Base-by-base conservation (phyloP, 768 basidiomycete genomes). In the Mycena vitilis region DNA sequence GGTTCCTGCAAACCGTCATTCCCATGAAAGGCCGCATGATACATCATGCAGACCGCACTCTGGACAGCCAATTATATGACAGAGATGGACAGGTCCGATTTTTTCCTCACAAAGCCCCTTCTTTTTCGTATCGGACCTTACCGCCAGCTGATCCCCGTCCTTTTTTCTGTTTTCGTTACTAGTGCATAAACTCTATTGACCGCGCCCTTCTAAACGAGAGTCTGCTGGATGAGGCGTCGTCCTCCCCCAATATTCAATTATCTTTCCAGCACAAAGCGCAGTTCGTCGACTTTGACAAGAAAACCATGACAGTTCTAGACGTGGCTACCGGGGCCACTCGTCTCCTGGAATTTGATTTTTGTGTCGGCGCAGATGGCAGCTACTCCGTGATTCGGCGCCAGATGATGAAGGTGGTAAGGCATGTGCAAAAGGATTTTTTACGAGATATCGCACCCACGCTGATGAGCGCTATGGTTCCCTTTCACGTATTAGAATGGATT, bases 11-110 rank as follows among this genome's bases (percentile, higher is more conserved):
- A 72, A 85, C 88, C 37, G 91, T 91, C 47, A 96, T 98, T 80
- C 96, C 96, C 72, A 96, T 99, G 95, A 89, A 86, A 73, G 96
- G 95, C 51, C 87, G 97, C 58, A 97, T 98, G 95, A 95, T 99
- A 71, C 97, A 99, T 82, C 88, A 89, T 74, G 75, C 78, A 68
- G 82, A 88, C 73, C 93, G 94, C 65, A 86, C 86, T 72, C 84
- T 88, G 71, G 88, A 94, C 75, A 95, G 95, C 73, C 95, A 97
- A 81, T 80, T 83, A 59, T 98, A 98, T 80, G 96, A 97, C 80
- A 90, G 87, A 76, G 85, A 94, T 78, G 93, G 93, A 75, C 94
- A 96, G 89, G 95, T 92, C 74, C 76, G 89, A 79, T 30, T 62
- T 40, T 57, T 67, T 68, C 45, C 44, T 64, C 56, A 42, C 53